These are phyloP conservation scores for Solanum chilense DNA, from an alignment of 257 asterid genomes.

Conservation along the genomic window DNA sequence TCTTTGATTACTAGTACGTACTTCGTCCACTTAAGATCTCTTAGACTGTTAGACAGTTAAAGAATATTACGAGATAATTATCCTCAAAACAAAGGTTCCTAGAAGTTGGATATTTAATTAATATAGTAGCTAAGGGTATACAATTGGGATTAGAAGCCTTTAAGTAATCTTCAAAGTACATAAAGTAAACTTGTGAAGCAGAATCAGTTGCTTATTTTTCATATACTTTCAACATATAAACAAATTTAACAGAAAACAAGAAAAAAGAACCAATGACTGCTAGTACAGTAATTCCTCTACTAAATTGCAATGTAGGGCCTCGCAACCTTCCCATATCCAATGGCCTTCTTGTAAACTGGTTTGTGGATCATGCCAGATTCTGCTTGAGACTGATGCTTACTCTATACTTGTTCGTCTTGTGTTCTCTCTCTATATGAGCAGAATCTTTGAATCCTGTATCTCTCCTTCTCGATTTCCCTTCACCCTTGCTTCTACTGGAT, in stretches of 20 bases:
- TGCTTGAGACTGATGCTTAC: conserved; percentile 8
- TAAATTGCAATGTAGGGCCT: conserved; percentile 5
- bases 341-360: conserved; percentile 38
- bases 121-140: background rate
- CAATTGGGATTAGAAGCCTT: background rate
- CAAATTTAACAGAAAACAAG: background rate
- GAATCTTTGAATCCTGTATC: too few relatives aligned
- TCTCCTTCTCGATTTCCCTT: too few relatives aligned
- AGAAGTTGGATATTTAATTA: background rate
- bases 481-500: too few relatives aligned
- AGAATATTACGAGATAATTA: background rate
- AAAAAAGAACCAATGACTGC: background rate
- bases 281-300: background rate
- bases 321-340: conserved; percentile 9
- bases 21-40: background rate
- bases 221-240: background rate
- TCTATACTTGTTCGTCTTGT: too few relatives aligned
- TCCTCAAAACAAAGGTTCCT: background rate
- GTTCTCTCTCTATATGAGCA: too few relatives aligned
- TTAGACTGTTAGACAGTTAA: too few relatives aligned
- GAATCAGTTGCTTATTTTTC: background rate
- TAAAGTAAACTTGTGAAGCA: background rate
- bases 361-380: conserved; percentile 54
- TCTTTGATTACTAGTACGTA: background rate
- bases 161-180: background rate